Base-by-base conservation (phyloP, 1,284 basidiomycete species). In the Pyrrhoderma noxium region DNA sequence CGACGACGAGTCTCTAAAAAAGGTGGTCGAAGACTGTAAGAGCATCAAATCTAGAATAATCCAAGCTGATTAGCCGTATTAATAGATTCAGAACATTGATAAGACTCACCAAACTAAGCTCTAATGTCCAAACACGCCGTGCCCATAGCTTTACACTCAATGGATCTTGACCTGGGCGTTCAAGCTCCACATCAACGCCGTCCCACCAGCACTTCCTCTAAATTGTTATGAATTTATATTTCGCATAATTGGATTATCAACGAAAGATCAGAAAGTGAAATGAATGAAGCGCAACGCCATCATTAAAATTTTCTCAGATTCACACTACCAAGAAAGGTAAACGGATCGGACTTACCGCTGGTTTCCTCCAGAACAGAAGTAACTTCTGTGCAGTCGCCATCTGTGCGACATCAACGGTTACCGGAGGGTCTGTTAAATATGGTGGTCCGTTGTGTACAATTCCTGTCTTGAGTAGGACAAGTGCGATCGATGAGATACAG, bases 121-220 rank as follows among this genome's bases (percentile, higher is more conserved):
- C 95, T 49, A 99, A 73, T 4, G 95, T 99, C 95, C 95, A 99
- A n/a, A 99, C 94, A 53, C 96, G 75, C 54, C 95, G 79, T 21
- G 94, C 93, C 94, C 96, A 99, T 41, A 99, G 77, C 68, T 94
- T 95, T 61, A 93, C 78, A 13, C 64, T 69, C 58, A 76, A 74
- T 5, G 73, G 66, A 8, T 76, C 64, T 60, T 82, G 74, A 2
- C 73, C 77, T 3, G 70, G 70, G 16, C 60, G 55, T 7, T 82
- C 77, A 19, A 97, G 67, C 49, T 94, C 87, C 35, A 98, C 80
- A 60, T 98, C 93, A 45, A 94, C 79, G 14, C 94, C 94, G 63
- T 99, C 96, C 95, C 95, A 99, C 95, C 95, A 99, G 70, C 96
- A 99, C 70, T 99, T 99, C 49, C 95, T 79, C 92, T 94, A 57